Evolutionary conservation across 805 yeast genomes (phyloP), one percentile per base, ranked within the genome.

Genomic region (Isabelozyma gotoi): DNA sequence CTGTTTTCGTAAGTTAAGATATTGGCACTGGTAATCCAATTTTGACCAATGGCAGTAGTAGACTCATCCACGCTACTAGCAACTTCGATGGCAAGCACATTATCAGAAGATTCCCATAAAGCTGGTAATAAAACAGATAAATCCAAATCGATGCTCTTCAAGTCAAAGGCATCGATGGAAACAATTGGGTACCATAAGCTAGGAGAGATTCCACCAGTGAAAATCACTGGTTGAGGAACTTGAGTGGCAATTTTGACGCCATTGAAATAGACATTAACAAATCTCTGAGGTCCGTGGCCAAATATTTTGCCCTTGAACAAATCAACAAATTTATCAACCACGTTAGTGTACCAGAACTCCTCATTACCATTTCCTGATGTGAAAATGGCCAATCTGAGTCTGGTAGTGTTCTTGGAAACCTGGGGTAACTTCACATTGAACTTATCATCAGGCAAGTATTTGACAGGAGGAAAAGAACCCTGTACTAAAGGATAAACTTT

Each of bases 141-240:
- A 49, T 89, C 96, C 37, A 89, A 59, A 44, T 81, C 83, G 50
- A 84, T 70, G n/a, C 84, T 75, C 14, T 80, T 81, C 21, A 88
- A 67, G 59, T 89, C 95, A 63, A 82, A 87, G 0, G 96, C 84
- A 45, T 81, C 76, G 15, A 77, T 73, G 2, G 88, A 82, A 5
- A 88, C 96, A 47, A 86, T 79, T 3, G 95, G 88, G 39, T 77
- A 73, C 96, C 96, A 89, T 38, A 88, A 65, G 3, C 84, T 73
- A 1, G 96, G 96, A 1, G 90, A 78, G 27, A 82, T 65, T 2
- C 96, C 96, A 5, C 96, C 96, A 1, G 96, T 81, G 65, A 74
- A 89, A 12, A 89, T 76, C 6, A 82, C 78, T 1, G 92, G 91
- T 50, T 78, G 80, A 2, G 96, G 95, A 19, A 81, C 68, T 20